A percentile compares a stretch with the other conserved stretches of the same genome.
Evolutionary conservation across 495 filamentous ascomycete genomes (phyloP).

Genomic region (Choiromyces venosus): DNA sequence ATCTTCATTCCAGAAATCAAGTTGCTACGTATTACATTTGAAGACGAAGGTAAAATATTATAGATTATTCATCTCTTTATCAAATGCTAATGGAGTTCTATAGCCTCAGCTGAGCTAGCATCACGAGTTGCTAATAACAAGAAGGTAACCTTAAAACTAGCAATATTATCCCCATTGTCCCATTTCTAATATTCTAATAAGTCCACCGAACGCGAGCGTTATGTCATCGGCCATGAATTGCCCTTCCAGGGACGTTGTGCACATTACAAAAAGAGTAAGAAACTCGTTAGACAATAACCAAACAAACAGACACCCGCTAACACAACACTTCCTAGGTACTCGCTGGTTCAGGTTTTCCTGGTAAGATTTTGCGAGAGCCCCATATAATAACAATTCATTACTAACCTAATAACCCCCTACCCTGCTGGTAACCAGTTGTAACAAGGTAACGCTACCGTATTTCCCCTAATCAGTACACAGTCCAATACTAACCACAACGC

Average conservation of each 20-base stretch:
- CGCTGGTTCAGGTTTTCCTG: constrained; percentile 77
- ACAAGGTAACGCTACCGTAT: constrained; percentile 40
- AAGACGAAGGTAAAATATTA: constrained; percentile 38
- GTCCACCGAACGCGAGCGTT: constrained; percentile 65
- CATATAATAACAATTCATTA: background rate
- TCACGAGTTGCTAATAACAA: constrained; percentile 5
- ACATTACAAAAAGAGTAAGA: constrained; percentile 73
- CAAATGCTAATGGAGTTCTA: background rate
- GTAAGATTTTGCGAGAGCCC: background rate
- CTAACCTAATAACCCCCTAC: background rate
- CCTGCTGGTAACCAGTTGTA: constrained; percentile 36
- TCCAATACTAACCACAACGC: background rate
- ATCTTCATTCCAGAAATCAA: constrained; percentile 76
- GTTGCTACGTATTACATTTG: constrained; percentile 64
- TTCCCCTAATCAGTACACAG: background rate
- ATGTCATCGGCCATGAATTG: constrained; percentile 72
- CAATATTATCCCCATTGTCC: constrained; percentile 49
- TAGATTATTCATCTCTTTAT: background rate
- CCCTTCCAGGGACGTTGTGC: constrained; percentile 67
- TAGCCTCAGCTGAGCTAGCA: background rate
- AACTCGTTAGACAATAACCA: background rate
- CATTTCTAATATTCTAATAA: constrained; percentile 17
- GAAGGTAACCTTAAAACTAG: constrained; percentile 37
- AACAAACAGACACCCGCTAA: background rate
- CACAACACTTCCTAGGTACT: constrained; percentile 20